These are phyloP conservation scores for Pyracantha coccinea DNA, from an alignment of 331 rosid genomes.

Conservation along the genomic window DNA sequence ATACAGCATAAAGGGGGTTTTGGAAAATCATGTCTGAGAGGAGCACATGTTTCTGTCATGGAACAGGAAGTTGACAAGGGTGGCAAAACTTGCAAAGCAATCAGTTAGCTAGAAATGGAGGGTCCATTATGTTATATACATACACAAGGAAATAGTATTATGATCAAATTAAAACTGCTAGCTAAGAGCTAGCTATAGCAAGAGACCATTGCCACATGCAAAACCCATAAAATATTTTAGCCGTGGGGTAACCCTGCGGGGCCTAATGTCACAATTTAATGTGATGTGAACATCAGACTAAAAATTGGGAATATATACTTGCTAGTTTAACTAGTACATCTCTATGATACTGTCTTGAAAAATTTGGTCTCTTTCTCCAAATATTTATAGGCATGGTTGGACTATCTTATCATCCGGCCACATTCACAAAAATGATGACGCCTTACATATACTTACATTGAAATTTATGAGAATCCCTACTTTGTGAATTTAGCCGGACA, in stretches of 20 bases:
- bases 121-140: not conserved
- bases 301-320: not conserved
- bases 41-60: slow-evolving; percentile 44
- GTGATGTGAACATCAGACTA: not conserved
- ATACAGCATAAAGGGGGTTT: slow-evolving; percentile 6
- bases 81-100: slow-evolving; percentile 11
- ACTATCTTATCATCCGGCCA: too few relatives aligned
- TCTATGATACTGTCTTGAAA: too few relatives aligned
- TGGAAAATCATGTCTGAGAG: slow-evolving; percentile 18
- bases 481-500: too few relatives aligned
- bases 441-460: too few relatives aligned
- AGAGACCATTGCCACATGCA: not conserved
- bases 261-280: not conserved
- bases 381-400: too few relatives aligned
- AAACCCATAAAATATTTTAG: not conserved
- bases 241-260: not conserved
- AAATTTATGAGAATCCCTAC: too few relatives aligned
- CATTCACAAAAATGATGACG: too few relatives aligned
- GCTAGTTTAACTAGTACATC: not conserved
- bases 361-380: too few relatives aligned
- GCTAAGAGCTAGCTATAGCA: not conserved
- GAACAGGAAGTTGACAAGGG: not conserved
- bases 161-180: not conserved
- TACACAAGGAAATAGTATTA: not conserved
- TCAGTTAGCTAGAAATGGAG: not conserved